Evolutionary conservation across 2,329 filamentous ascomycete species (phyloP).

Genomic region (Talaromyces sp.): DNA sequence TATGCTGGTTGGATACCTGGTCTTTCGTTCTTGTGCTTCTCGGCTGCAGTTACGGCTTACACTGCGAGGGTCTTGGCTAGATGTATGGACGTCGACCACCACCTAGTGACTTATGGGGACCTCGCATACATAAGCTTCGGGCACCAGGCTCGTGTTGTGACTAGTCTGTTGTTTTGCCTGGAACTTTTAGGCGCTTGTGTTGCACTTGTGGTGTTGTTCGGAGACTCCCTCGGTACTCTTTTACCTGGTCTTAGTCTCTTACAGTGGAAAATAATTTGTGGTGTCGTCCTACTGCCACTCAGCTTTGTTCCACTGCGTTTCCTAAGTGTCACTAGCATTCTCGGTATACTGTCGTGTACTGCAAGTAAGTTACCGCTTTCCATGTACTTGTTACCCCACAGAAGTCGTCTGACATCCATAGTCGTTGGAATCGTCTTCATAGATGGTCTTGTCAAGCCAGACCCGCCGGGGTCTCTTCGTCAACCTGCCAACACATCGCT

Average conservation of each 20-base stretch:
- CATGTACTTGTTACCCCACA: not conserved
- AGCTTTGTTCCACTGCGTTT: conserved; percentile 80
- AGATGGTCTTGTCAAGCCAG: conserved; percentile 80
- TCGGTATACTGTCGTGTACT: conserved; percentile 88
- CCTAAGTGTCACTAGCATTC: conserved; percentile 83
- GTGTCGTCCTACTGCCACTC: conserved; percentile 72
- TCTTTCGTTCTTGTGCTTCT: conserved; percentile 67
- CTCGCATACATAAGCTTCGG: conserved; percentile 90
- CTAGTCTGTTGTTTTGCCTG: conserved; percentile 80
- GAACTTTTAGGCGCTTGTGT: conserved; percentile 87
- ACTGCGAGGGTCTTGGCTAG: conserved; percentile 81
- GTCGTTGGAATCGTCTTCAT: conserved; percentile 80
- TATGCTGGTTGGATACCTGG: conserved; percentile 88
- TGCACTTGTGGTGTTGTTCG: conserved; percentile 86
- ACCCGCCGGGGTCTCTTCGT: conserved; percentile 75
- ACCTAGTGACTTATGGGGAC: conserved; percentile 90
- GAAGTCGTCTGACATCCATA: conserved; percentile 40
- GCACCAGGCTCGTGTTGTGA: conserved; percentile 71
- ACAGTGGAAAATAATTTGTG: conserved; percentile 83
- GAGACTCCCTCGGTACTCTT: conserved; percentile 77
- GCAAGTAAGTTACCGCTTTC: conserved; percentile 65
- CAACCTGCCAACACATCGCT: conserved; percentile 76
- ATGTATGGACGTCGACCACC: conserved; percentile 81
- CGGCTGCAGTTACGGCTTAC: conserved; percentile 74
- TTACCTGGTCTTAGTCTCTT: conserved; percentile 67